Percentiles rank a stretch among this genome's conserved stretches.
phyloP scores from a whole-genome alignment of 257 asterid species.

The Solanum corneliomulleri region DNA sequence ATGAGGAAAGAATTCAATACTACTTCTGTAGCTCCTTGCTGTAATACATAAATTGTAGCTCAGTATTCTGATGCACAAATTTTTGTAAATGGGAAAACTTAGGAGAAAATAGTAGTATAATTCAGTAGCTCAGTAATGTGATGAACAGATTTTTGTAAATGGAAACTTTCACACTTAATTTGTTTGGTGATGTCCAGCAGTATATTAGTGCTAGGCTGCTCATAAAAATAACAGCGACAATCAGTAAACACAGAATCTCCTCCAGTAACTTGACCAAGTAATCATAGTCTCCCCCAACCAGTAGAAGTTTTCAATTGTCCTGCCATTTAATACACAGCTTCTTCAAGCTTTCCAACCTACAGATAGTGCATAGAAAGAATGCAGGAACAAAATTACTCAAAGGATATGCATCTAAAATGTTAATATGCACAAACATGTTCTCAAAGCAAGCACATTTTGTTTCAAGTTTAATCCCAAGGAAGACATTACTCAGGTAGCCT shows the following conservation, averaged over 20 bases:
- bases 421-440: not conserved
- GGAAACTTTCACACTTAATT: not conserved
- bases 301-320: constrained; percentile 59
- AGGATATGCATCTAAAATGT: not conserved
- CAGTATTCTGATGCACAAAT: not conserved
- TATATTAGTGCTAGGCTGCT: not conserved
- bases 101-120: not conserved
- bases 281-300: constrained; percentile 30
- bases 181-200: not conserved
- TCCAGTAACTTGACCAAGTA: constrained; percentile 60
- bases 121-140: not conserved
- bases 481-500: not conserved
- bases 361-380: not conserved
- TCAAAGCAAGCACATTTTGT: not conserved
- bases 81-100: not conserved
- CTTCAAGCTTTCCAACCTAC: constrained; percentile 62
- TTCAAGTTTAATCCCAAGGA: not conserved
- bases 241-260: not conserved
- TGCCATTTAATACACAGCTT: constrained; percentile 62
- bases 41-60: not conserved
- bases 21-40: not conserved
- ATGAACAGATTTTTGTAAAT: not conserved
- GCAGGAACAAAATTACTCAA: not conserved
- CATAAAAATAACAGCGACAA: not conserved
- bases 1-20: not conserved